Conservation (phyloP, 2,329 filamentous ascomycete genomes). For the Penicillium italicum region DNA sequence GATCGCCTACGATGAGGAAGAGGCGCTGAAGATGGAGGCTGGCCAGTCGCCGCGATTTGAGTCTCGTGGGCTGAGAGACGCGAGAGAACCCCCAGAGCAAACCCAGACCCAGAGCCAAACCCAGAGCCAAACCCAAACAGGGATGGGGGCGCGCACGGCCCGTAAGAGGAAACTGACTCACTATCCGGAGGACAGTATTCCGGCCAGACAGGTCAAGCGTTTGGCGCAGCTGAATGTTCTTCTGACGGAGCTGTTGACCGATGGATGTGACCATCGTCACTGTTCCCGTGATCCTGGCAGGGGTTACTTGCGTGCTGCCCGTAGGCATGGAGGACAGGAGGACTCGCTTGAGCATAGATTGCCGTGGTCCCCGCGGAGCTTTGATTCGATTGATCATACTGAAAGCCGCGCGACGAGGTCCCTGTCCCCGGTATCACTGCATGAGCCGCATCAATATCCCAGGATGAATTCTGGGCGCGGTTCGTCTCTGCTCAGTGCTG, state of each 20-base stretch:
- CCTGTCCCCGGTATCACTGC: not conserved
- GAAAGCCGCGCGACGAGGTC: not conserved
- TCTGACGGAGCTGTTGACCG: constrained; percentile 2
- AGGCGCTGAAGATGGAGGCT: not conserved
- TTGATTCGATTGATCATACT: constrained; percentile 1
- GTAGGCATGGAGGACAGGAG: not conserved
- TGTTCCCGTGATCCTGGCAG: not conserved
- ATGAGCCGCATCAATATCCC: not conserved
- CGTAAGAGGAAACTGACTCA: constrained; percentile 1
- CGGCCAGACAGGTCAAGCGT: constrained; percentile 1
- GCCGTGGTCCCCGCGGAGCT: constrained; percentile 5
- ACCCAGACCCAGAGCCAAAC: not conserved
- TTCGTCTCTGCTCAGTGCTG: not conserved
- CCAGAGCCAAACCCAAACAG: not conserved
- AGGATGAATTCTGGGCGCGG: not conserved
- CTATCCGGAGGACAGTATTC: not conserved
- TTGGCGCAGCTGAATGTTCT: constrained; percentile 5
- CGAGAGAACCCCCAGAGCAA: not conserved
- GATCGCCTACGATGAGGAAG: constrained; percentile 54
- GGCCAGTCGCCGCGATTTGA: not conserved
- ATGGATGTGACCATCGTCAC: not conserved
- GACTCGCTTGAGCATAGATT: not conserved
- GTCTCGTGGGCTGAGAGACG: not conserved
- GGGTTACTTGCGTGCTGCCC: not conserved
- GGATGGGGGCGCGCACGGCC: not conserved